phyloP scores from a whole-genome alignment of 805 yeast genomes.

The Saturnispora dispora region DNA sequence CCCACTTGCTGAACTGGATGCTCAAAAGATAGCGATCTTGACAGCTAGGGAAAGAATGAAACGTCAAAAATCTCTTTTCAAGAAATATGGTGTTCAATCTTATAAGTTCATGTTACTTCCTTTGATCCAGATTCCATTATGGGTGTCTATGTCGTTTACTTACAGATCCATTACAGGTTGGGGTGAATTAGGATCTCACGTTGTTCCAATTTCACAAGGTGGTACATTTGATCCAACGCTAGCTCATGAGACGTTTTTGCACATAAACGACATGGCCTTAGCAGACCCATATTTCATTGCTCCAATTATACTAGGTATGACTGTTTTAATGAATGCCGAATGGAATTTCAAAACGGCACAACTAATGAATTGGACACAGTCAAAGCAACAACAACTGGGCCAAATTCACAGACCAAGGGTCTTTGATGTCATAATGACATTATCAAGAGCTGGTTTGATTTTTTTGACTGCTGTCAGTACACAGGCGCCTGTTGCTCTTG shows the following conservation, averaged over 20 bases:
- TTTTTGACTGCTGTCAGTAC: conserved; percentile 76
- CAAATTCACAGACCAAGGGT: conserved; percentile 39
- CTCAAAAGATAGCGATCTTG: conserved; percentile 68
- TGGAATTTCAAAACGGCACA: conserved; percentile 66
- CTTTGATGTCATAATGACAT: conserved; percentile 54
- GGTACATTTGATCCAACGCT: conserved; percentile 41
- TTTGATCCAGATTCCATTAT: conserved; percentile 73
- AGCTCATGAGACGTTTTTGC: conserved; percentile 44
- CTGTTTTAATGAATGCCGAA: conserved; percentile 71
- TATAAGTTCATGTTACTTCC: conserved; percentile 79
- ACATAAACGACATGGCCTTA: conserved; percentile 52
- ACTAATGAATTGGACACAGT: conserved; percentile 35
- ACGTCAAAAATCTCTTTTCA: conserved; percentile 65
- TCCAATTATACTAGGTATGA: conserved; percentile 64
- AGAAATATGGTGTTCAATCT: conserved; percentile 55
- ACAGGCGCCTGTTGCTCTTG: conserved; percentile 77
- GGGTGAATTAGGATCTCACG: conserved; percentile 31
- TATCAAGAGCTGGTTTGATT: conserved; percentile 67
- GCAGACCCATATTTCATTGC: conserved; percentile 54
- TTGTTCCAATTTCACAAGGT: not conserved
- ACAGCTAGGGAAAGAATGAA: conserved; percentile 71
- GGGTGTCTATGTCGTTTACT: conserved; percentile 72
- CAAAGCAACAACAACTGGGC: conserved; percentile 17
- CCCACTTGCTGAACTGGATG: conserved; percentile 39
- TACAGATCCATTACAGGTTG: conserved; percentile 71